These are phyloP conservation scores for Neurospora sp. DNA, from an alignment of 495 filamentous ascomycete species.

Conservation along the genomic window DNA sequence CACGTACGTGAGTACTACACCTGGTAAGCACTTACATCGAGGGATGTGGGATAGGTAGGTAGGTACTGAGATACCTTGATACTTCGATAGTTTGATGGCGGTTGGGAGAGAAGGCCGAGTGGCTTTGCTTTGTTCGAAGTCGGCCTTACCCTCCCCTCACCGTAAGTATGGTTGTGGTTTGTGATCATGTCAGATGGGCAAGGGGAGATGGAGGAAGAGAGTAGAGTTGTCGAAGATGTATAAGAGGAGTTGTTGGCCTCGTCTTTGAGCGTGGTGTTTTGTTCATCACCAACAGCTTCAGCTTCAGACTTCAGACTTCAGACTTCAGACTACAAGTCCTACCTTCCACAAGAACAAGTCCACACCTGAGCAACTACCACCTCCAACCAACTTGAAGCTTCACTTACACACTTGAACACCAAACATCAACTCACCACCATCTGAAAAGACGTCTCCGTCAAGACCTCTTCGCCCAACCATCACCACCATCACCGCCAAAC, in stretches of 20 bases:
- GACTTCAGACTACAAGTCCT: background rate
- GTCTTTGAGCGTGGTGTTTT: background rate
- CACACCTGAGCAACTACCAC: background rate
- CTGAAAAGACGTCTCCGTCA: background rate
- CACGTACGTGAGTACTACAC: background rate
- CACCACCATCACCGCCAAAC: background rate
- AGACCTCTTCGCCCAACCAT: background rate
- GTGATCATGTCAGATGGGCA: background rate
- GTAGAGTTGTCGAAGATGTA: background rate
- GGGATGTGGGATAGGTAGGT: background rate
- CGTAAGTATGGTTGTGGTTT: background rate
- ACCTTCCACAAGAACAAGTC: background rate
- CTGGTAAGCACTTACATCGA: background rate
- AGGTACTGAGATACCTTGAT: background rate
- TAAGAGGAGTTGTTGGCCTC: background rate
- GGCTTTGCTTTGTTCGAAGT: background rate
- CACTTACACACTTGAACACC: background rate
- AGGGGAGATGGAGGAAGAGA: background rate
- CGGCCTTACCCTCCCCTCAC: background rate
- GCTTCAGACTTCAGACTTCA: background rate
- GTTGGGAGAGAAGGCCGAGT: background rate
- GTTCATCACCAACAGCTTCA: background rate
- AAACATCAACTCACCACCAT: background rate
- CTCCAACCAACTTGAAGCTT: background rate
- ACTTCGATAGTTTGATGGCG: background rate